Percentiles rank a stretch among this genome's conserved stretches.
Conservation (phyloP, 1,284 basidiomycete genomes). For the Sanghuangporus sanghuang region DNA sequence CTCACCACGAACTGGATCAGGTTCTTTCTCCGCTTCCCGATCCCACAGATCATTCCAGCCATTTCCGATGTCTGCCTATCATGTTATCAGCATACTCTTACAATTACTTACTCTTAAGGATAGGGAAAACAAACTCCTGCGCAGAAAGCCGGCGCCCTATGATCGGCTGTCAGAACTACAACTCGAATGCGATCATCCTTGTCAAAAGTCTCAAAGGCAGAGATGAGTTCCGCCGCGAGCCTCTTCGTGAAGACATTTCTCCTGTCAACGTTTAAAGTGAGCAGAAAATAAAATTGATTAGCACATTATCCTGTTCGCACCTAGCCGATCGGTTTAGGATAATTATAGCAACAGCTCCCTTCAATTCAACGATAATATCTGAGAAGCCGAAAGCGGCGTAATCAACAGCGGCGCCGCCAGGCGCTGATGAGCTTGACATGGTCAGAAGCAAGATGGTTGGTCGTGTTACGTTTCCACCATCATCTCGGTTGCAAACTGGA, state of each 20-base stretch:
- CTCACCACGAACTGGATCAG: slow-evolving; percentile 31
- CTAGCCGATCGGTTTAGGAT: slow-evolving; percentile 40
- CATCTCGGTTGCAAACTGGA: too few relatives aligned
- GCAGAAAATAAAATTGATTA: neutral
- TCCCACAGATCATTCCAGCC: slow-evolving; percentile 37
- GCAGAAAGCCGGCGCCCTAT: slow-evolving; percentile 46
- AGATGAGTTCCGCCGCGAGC: slow-evolving; percentile 35
- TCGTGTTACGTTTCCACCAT: too few relatives aligned
- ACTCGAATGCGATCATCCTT: slow-evolving; percentile 47
- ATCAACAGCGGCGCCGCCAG: neutral
- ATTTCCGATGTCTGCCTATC: slow-evolving; percentile 42
- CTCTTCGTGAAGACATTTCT: slow-evolving; percentile 38
- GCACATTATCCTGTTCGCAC: slow-evolving; percentile 27
- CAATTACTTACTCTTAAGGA: neutral
- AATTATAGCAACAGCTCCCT: slow-evolving; percentile 37
- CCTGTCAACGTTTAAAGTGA: slow-evolving; percentile 25
- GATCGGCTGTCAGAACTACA: slow-evolving; percentile 47
- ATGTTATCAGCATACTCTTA: neutral
- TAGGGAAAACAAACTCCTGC: slow-evolving; percentile 37
- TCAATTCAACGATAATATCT: slow-evolving; percentile 36
- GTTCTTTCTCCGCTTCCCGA: slow-evolving; percentile 37
- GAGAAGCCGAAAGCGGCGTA: slow-evolving; percentile 1
- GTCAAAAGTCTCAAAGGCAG: slow-evolving; percentile 42
- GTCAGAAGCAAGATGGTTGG: neutral
- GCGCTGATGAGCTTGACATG: neutral